Evolutionary conservation across 805 yeast species (phyloP).

Genomic region (Henningerozyma blattae): DNA sequence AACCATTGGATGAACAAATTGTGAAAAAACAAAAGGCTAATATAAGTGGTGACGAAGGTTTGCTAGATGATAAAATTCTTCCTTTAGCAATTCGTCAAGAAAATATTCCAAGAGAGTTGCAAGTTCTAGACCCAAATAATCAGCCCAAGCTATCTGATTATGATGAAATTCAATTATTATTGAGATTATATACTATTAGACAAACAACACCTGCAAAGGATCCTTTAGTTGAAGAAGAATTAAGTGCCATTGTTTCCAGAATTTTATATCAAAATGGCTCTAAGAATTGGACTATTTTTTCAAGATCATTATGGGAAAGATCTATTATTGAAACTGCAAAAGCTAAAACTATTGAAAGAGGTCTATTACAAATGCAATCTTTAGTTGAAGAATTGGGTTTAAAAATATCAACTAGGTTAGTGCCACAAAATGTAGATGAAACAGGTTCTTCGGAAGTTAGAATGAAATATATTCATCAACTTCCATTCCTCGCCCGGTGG

Average conservation of each 20-base stretch:
- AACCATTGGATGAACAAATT: slow-evolving; percentile 31
- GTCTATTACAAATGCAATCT: slow-evolving; percentile 84
- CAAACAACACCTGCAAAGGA: slow-evolving; percentile 64
- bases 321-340: slow-evolving; percentile 70
- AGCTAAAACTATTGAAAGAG: slow-evolving; percentile 85
- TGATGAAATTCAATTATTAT: slow-evolving; percentile 64
- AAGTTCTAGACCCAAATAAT: slow-evolving; percentile 58
- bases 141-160: slow-evolving; percentile 64
- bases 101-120: slow-evolving; percentile 46
- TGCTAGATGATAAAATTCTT: slow-evolving; percentile 33
- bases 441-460: slow-evolving; percentile 37
- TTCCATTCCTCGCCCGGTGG: slow-evolving; percentile 80
- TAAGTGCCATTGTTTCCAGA: slow-evolving; percentile 65
- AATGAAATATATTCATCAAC: slow-evolving; percentile 54
- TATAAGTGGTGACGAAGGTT: slow-evolving; percentile 25
- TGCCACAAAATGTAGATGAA: slow-evolving; percentile 30
- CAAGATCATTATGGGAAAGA: slow-evolving; percentile 82
- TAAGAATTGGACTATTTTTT: slow-evolving; percentile 57
- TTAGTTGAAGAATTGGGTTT: slow-evolving; percentile 80
- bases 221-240: slow-evolving; percentile 67
- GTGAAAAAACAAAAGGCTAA: slow-evolving; percentile 23
- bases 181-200: slow-evolving; percentile 50
- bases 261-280: slow-evolving; percentile 38
- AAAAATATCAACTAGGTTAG: slow-evolving; percentile 43
- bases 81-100: slow-evolving; percentile 54